Evolutionary conservation across 352 stramenopile species (phyloP), one percentile per base, ranked within the genome.

Genomic region (Halophytophthora batemanensis): DNA sequence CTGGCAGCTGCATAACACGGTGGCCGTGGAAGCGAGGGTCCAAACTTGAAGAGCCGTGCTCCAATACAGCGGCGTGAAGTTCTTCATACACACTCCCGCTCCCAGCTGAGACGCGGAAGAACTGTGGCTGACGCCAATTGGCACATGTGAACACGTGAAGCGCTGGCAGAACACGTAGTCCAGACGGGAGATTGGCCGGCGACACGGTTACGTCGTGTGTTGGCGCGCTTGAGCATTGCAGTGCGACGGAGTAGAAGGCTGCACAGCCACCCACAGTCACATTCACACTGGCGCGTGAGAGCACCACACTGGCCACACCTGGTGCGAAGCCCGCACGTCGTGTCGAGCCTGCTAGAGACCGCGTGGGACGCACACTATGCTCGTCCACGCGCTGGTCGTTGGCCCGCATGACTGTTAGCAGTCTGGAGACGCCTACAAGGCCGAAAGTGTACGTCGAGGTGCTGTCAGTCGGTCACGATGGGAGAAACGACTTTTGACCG

Each of bases 171-270:
- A 87, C 56, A 14, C 74, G 72, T 13, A 87, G 53, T 4, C 71
- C 65, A n/a, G 70, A 68, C 5, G 77, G 67, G 5, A 82, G 22
- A 56, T 77, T 82, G 2, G 64, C 66, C 0, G 68, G 74, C 1
- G 62, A 64, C 25, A 87, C 45, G 4, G 77, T 84, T 25, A 87
- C 77, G 1, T 53, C 10, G 38, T 71, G 59, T 22, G 77, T 53
- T 6, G 74, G 74, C n/a, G 48, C 58, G 15, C 23, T 68, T 6
- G 59, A 64, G 10, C 62, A 75, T 22, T 70, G 69, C 18, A 87
- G 53, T 28, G 47, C 49, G 1, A 69, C 77, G 10, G 74, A 76
- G 56, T 87, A 87, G 42, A 86, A 86, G 6, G 74, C 74, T 12
- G 63, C 61, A 28, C 60, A 56, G 12, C 74, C 72, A 8, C 68